Conservation (phyloP, 176 grass and related monocot genomes). For the Eremochloa ophiuroides region DNA sequence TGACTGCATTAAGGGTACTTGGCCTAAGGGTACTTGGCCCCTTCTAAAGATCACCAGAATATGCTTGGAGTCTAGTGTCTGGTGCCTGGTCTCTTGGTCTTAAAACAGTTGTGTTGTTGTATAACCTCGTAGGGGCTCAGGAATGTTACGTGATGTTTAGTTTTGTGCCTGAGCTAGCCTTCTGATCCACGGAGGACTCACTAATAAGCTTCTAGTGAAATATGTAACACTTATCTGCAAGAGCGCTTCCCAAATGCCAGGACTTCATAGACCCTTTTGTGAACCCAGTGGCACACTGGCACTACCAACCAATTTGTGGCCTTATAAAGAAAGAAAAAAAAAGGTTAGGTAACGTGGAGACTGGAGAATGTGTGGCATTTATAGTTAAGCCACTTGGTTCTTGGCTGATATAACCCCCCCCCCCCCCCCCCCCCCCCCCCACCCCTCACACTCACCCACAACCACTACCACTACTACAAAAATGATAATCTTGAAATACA, state of each 20-base stretch:
- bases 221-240: not conserved
- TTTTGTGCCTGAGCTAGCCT: not conserved
- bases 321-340: no score
- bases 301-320: not conserved
- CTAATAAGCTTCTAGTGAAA: not conserved
- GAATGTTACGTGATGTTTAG: not conserved
- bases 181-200: not conserved
- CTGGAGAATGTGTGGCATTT: not conserved
- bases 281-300: not conserved
- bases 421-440: no score
- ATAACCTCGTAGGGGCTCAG: not conserved
- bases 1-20: not conserved
- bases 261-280: not conserved
- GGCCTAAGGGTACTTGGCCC: not conserved
- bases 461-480: no score
- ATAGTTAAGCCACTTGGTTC: no score
- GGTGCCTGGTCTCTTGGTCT: not conserved
- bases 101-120: not conserved
- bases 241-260: not conserved
- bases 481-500: not conserved
- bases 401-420: no score
- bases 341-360: not conserved
- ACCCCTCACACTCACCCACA: no score
- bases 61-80: not conserved
- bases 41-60: not conserved